Evolutionary conservation across 148 eudicot species (phyloP).

Genomic region (Mesembryanthemum crystallinum): DNA sequence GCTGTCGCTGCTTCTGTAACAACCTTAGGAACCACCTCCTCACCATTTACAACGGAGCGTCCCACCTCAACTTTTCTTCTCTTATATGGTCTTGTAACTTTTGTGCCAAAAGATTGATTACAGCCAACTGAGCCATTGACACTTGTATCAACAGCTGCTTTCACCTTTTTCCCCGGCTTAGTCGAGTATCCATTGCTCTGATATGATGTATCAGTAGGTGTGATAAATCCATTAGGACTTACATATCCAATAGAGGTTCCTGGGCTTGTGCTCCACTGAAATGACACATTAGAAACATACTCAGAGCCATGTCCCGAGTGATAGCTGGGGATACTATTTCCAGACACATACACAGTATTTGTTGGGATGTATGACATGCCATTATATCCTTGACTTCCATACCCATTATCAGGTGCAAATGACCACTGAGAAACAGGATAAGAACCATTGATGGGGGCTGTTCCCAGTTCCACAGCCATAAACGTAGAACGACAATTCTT

Average conservation of each 20-base stretch:
- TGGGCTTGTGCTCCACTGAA: slow-evolving; percentile 65
- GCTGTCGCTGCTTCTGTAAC: slow-evolving; percentile 37
- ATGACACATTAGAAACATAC: slow-evolving; percentile 59
- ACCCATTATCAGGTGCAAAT: slow-evolving; percentile 62
- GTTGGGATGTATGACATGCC: slow-evolving; percentile 46
- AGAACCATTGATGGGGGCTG: slow-evolving; percentile 71
- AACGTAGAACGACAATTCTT: slow-evolving; percentile 93
- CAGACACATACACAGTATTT: slow-evolving; percentile 44
- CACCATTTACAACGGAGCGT: slow-evolving; percentile 26
- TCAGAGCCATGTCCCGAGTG: slow-evolving; percentile 71
- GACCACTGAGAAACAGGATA: slow-evolving; percentile 75
- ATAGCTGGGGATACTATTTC: slow-evolving; percentile 55
- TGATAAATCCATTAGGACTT: slow-evolving; percentile 45
- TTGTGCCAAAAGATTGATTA: slow-evolving; percentile 38
- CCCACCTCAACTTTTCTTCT: slow-evolving; percentile 59
- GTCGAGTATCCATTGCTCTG: slow-evolving; percentile 42
- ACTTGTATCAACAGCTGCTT: slow-evolving; percentile 24
- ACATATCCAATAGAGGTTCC: slow-evolving; percentile 50
- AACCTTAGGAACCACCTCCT: slow-evolving; percentile 32
- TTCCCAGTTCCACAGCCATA: slow-evolving; percentile 86
- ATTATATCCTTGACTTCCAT: slow-evolving; percentile 53
- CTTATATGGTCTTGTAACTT: slow-evolving; percentile 66
- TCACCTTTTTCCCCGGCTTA: slow-evolving; percentile 37
- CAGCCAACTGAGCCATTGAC: slow-evolving; percentile 42
- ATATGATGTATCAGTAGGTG: slow-evolving; percentile 32